Evolutionary conservation across 108 stramenopile genomes (phyloP), one percentile per base, ranked within the genome.

Genomic region (Nannochloropsis gaditana): DNA sequence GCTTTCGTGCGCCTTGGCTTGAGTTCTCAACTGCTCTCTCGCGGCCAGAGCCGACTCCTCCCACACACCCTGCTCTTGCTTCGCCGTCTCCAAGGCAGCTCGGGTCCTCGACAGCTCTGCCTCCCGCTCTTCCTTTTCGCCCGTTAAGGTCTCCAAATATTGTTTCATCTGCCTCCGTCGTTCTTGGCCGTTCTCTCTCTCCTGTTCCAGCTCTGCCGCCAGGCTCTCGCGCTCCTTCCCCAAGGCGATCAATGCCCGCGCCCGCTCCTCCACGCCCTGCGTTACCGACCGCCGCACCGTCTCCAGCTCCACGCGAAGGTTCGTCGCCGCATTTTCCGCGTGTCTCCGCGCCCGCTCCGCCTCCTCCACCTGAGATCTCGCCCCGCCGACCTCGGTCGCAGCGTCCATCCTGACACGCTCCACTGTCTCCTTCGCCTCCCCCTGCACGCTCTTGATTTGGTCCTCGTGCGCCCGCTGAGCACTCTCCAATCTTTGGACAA

Each of bases 181-280:
- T 73, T 73, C 59, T n/a, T 73, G 59, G 15, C 59, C 59, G 6
- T 73, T 73, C 8, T 73, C 59, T n/a, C 59, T 73, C 59, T 73
- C 59, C 59, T n/a, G n/a, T n/a, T 73, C 59, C 59, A 73, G 8
- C 8, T 73, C 59, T n/a, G 59, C 59, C 59, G 6, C n/a, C 15
- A 73, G 59, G 19, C n/a, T 15, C 59, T n/a, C 59, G 15, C 59
- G 59, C 59, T 73, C 59, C 59, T 73, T 73, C 59, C n/a, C 59
- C 2, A 73, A n/a, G n/a, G 59, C 59, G 59, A 8, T 8, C 59
- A 73, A 15, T n/a, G 6, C n/a, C 59, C n/a, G 19, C n/a, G 19
- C n/a, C 15, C n/a, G 15, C 59, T 73, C 59, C n/a, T 73, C 59
- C n/a, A n/a, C n/a, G 2, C 59, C 59, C n/a, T 73, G 59, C 4